phyloP scores from a whole-genome alignment of 768 basidiomycete genomes.

The Tubosaeta sp. region DNA sequence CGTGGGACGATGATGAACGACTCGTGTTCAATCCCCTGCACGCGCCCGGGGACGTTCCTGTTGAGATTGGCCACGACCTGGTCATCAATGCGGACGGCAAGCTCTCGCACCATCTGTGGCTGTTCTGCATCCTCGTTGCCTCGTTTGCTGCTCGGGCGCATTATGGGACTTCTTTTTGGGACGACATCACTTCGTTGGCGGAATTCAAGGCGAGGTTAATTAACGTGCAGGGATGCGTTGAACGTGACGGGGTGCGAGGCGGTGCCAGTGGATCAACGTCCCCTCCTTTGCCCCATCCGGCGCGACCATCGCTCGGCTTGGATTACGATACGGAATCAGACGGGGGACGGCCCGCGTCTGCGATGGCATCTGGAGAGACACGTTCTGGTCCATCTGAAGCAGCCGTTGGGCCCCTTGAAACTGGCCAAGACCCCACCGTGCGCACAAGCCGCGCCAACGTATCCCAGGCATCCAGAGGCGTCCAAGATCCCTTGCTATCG shows the following conservation, averaged over 20 bases:
- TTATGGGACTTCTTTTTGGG: slow-evolving; percentile 11
- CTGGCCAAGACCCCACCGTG: slow-evolving; percentile 12
- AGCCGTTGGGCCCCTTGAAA: not conserved
- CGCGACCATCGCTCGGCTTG: slow-evolving; percentile 3
- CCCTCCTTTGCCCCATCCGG: slow-evolving; percentile 22
- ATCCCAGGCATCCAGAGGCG: slow-evolving; percentile 3
- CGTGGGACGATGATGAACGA: slow-evolving; percentile 27
- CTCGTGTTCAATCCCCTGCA: slow-evolving; percentile 24
- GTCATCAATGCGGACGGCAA: slow-evolving; percentile 48
- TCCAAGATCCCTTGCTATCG: slow-evolving; percentile 2
- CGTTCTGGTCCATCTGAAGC: not conserved
- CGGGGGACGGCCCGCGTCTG: slow-evolving; percentile 12
- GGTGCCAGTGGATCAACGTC: slow-evolving; percentile 19
- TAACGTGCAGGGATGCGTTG: slow-evolving; percentile 20
- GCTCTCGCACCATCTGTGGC: slow-evolving; percentile 49
- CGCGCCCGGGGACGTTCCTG: slow-evolving; percentile 10
- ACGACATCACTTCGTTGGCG: slow-evolving; percentile 10
- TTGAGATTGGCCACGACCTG: slow-evolving; percentile 22
- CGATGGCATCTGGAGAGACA: not conserved
- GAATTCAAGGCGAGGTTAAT: slow-evolving; percentile 25
- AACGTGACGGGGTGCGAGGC: slow-evolving; percentile 14
- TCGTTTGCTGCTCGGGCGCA: slow-evolving; percentile 13
- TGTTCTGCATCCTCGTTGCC: slow-evolving; percentile 35
- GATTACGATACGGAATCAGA: slow-evolving; percentile 20
- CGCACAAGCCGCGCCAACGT: slow-evolving; percentile 12